phyloP scores from a whole-genome alignment of 208 protist species.

The Leishmania martiniquensis region DNA sequence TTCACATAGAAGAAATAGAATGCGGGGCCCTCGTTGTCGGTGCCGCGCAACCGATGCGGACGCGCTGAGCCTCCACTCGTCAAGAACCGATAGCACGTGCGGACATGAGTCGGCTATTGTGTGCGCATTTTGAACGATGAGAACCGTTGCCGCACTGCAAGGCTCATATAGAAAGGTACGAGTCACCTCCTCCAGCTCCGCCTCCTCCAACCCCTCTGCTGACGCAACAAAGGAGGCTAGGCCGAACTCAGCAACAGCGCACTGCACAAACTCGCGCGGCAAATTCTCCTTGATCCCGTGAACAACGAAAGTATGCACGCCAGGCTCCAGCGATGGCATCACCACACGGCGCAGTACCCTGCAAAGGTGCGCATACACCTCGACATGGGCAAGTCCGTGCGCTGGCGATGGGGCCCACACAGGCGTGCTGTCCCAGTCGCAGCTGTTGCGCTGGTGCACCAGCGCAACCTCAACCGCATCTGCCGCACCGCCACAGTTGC shows the following conservation, averaged over 20 bases:
- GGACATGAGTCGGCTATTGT: conserved; percentile 34
- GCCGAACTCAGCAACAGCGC: conserved; percentile 42
- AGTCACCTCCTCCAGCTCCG: conserved; percentile 40
- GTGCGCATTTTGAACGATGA: conserved; percentile 72
- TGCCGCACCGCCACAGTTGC: background rate
- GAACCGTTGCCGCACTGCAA: conserved; percentile 31
- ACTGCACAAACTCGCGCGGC: conserved; percentile 51
- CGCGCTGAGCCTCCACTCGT: conserved; percentile 16
- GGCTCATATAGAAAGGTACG: conserved; percentile 30
- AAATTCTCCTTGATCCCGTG: conserved; percentile 75
- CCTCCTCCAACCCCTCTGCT: conserved; percentile 46
- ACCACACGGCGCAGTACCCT: conserved; percentile 22
- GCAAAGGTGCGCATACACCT: conserved; percentile 16
- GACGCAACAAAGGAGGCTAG: conserved; percentile 42
- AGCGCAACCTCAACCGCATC: conserved; percentile 36
- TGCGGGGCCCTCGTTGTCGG: conserved; percentile 8
- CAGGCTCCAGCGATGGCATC: conserved; percentile 11
- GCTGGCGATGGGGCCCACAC: conserved; percentile 41
- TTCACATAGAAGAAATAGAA: conserved; percentile 76
- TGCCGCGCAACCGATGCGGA: background rate
- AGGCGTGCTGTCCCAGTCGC: conserved; percentile 42
- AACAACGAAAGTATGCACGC: conserved; percentile 58
- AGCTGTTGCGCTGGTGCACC: conserved; percentile 33
- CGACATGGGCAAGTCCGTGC: background rate
- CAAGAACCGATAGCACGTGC: conserved; percentile 54